Evolutionary conservation across 768 basidiomycete genomes (phyloP).

Genomic region (Pleurotus cornucopiae): DNA sequence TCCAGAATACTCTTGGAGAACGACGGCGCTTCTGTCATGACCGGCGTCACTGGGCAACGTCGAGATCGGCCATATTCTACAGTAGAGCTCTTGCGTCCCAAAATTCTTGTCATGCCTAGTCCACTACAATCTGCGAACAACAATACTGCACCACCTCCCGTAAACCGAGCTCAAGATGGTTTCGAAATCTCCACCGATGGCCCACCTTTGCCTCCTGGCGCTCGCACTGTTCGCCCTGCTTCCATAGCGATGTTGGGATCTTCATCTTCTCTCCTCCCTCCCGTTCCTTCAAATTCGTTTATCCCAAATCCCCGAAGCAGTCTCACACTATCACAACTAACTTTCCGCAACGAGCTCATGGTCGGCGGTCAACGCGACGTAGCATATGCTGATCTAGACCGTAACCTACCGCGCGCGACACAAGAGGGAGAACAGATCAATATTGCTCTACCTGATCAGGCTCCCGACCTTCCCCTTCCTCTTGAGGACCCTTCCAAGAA

Average conservation of each 20-base stretch:
- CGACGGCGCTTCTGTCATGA: conserved; percentile 40
- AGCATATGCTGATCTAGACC: conserved; percentile 56
- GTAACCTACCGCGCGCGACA: conserved; percentile 62
- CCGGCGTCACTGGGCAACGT: conserved; percentile 27
- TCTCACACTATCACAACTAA: conserved; percentile 75
- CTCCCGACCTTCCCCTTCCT: conserved; percentile 30
- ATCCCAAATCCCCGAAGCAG: conserved; percentile 74
- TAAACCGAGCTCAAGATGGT: conserved; percentile 40
- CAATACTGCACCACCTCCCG: conserved; percentile 27
- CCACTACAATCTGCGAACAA: conserved; percentile 58
- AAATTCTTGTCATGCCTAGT: conserved; percentile 93
- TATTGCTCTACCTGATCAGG: conserved; percentile 37
- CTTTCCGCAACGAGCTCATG: conserved; percentile 77
- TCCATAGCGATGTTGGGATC: conserved; percentile 33
- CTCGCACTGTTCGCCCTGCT: conserved; percentile 50
- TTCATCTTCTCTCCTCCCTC: conserved; percentile 19
- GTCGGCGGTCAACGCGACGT: conserved; percentile 66
- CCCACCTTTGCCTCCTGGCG: conserved; percentile 73
- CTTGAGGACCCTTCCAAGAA: conserved; percentile 29
- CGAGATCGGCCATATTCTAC: conserved; percentile 67
- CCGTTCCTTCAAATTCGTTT: conserved; percentile 60
- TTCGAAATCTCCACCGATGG: conserved; percentile 67
- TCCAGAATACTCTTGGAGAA: conserved; percentile 60
- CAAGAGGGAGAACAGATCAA: conserved; percentile 75
- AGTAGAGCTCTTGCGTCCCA: conserved; percentile 78